A percentile compares a stretch with the other conserved stretches of the same genome.
Evolutionary conservation across 2,329 filamentous ascomycete species (phyloP).

Genomic region (Sarocladium strictum): DNA sequence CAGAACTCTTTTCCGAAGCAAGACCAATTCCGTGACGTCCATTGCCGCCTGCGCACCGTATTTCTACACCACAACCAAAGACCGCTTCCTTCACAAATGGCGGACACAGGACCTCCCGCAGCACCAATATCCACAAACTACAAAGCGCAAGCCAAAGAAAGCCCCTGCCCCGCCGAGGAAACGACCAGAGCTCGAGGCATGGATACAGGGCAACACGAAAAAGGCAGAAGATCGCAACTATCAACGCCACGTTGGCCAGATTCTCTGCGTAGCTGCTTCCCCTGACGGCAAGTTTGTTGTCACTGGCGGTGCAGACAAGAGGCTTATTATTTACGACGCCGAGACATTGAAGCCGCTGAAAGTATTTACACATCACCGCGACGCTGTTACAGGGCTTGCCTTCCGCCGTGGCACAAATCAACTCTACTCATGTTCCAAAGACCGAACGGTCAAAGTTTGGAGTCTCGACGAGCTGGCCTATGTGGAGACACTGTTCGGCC

Average conservation of each 20-base stretch:
- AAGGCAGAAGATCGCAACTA: conserved; percentile 59
- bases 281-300: conserved; percentile 86
- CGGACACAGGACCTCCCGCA: conserved; percentile 62
- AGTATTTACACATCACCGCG: conserved; percentile 87
- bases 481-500: conserved; percentile 91
- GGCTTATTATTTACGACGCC: conserved; percentile 84
- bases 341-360: conserved; percentile 70
- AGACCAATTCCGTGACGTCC: conserved; percentile 71
- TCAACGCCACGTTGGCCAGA: conserved; percentile 72
- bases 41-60: conserved; percentile 75
- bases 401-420: conserved; percentile 88
- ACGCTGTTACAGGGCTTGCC: conserved; percentile 75
- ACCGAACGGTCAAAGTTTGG: conserved; percentile 95
- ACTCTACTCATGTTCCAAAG: conserved; percentile 83
- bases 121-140: conserved; percentile 54
- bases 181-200: conserved; percentile 57
- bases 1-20: conserved; percentile 70
- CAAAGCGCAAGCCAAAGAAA: conserved; percentile 53
- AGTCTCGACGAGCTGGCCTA: conserved; percentile 88
- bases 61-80: conserved; percentile 84
- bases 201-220: conserved; percentile 54
- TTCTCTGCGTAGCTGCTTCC: conserved; percentile 79
- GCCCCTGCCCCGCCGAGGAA: conserved; percentile 51
- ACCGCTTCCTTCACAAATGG: conserved; percentile 84
- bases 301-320: conserved; percentile 80